Base-by-base conservation (phyloP, 202 grass and related monocot species). In the Zizania palustris region DNA sequence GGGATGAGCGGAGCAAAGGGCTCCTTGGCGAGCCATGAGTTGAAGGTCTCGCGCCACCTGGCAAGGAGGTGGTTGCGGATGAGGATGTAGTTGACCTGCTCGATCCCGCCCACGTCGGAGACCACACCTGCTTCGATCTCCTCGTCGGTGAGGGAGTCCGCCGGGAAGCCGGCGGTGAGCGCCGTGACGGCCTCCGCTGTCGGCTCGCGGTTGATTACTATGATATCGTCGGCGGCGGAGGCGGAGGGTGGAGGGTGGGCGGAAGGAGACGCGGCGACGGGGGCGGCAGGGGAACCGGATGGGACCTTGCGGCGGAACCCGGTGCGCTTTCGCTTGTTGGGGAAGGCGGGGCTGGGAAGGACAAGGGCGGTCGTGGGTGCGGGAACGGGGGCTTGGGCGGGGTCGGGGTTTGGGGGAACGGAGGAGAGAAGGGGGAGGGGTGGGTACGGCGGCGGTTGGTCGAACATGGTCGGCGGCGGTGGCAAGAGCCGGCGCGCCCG, bases 31-130 rank as follows among this genome's bases (percentile, higher is more conserved):
- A 95, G 68, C 95, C 89, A 98, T 37, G 65, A 87, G 41, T 82
- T 82, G 73, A 85, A 90, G 58, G 93, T 85, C 87, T 98, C 96
- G 35, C 91, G 80, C 96, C 96, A 98, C 80, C 68, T 59, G 54
- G 76, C 80, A 67, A 98, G 83, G 54, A 90, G 89, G 78, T 98
- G 96, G 80, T 98, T 98, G 55, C 89, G 91, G 62, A 98, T 92
- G 66, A 98, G 91, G 74, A 98, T 95, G 80, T 98, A 95, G 69
- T 98, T 98, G 48, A 97, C 94, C 91, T 98, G 96, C 80, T 98
- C 91, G 64, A 98, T 98, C 71, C 96, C 96, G 44, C 91, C 96
- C 6, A 98, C 79, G 67, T 91, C 88, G 3, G 96, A 90, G 48
- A 98, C 91, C 57, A 98, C 91, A 74, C 87, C 87, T 3, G 91